Base-by-base conservation (phyloP, 257 asterid genomes). In the Rauvolfia tetraphylla region DNA sequence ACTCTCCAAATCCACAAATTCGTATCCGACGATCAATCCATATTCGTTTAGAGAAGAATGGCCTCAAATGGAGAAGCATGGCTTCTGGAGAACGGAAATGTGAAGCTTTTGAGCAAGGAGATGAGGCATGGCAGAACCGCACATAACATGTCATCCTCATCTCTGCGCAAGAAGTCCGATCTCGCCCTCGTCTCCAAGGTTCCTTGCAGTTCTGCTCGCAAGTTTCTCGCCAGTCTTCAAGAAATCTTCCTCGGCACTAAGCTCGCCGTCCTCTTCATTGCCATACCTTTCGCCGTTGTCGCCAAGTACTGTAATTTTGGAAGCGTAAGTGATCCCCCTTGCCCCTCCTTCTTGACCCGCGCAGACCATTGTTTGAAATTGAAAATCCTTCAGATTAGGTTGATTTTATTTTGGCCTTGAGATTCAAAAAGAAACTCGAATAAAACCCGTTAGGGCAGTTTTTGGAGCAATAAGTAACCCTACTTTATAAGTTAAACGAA, bases 221-320 rank as follows among this genome's bases (percentile, higher is more conserved):
- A 38, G 13, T 74, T 91, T 18, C 66, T 91, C 7, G 86, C 81
- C 10, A 90, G 87, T 86, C 69, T 95, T 59, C 96, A 90, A 76
- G 97, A 90, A 83, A 91, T 95, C 62, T 67, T 95, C 74, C 81
- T 93, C 29, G 98, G 98, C 33, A 92, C 98, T 4, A 95, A 92
- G 79, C 93, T 92, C 42, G 78, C 87, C 0, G 23, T 91, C n/a
- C 82, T 95, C 77, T 90, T 95, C 61, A 17, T 93, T 6, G 96
- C 96, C 2, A 81, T 95, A 9, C 99, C 99, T n/a, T 80, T 91
- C 10, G 96, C 99, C 76, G 77, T 95, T 49, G 54, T 73, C 71
- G 97, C 96, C 5, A 42, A 88, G 22, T 82, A 66, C 73, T 29
- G 73, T 12, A 14, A 83, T 79, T 90, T 84, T 25, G 90, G 88